Conservation (phyloP, 2,329 filamentous ascomycete genomes). For the Colletotrichum tanaceti region DNA sequence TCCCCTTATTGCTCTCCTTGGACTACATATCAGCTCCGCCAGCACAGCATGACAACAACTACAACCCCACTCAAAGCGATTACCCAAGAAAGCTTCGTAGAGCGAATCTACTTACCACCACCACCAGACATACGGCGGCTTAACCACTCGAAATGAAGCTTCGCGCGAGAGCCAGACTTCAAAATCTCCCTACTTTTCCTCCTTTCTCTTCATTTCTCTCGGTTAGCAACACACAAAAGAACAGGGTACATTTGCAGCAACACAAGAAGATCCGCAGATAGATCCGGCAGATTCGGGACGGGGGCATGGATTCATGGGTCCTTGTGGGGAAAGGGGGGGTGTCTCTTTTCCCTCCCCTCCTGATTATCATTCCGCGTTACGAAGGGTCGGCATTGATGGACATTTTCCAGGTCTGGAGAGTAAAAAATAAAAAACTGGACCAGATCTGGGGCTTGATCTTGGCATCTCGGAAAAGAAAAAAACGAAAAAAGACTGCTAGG, state of each 20-base stretch:
- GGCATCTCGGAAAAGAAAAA: no score
- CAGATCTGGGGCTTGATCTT: not conserved
- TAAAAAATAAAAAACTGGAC: not conserved
- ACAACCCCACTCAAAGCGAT: not conserved
- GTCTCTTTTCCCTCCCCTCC: not conserved
- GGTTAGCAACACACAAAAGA: not conserved
- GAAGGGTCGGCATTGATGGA: not conserved
- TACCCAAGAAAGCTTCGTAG: not conserved
- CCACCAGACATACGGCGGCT: not conserved
- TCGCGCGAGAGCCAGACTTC: not conserved
- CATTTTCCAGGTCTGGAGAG: not conserved
- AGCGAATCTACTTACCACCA: not conserved
- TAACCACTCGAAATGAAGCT: not conserved
- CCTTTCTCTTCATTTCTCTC: not conserved
- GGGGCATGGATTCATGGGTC: not conserved
- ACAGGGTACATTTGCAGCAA: not conserved
- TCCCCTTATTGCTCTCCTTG: no score
- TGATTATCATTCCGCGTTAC: not conserved
- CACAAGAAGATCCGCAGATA: constrained; percentile 9
- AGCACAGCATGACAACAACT: not conserved
- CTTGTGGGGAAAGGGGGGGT: no score
- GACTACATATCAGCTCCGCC: constrained; percentile 4
- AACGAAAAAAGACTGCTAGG: not conserved
- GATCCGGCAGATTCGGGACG: not conserved
- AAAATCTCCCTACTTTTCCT: not conserved